phyloP scores from a whole-genome alignment of 495 filamentous ascomycete species.

The Aspergillus incahuasiensis region DNA sequence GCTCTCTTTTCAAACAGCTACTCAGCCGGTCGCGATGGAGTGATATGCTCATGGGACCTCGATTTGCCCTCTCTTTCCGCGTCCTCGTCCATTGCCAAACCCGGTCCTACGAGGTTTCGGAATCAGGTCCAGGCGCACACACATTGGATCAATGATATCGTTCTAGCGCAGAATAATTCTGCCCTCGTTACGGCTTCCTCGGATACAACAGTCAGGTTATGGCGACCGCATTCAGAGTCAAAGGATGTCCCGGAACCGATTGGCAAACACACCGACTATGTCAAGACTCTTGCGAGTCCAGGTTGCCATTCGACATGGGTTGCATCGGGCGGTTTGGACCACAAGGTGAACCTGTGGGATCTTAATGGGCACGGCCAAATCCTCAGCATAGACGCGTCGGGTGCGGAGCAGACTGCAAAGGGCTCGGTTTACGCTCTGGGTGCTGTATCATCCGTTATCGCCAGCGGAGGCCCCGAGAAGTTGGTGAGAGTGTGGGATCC shows the following conservation, averaged over 20 bases:
- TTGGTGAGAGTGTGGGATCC: conserved; percentile 93
- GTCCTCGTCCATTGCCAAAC: conserved; percentile 27
- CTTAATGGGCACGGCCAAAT: conserved; percentile 79
- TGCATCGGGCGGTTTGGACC: conserved; percentile 91
- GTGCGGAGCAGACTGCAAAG: conserved; percentile 76
- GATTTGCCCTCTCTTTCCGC: conserved; percentile 45
- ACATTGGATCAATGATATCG: conserved; percentile 97
- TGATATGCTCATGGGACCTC: conserved; percentile 93
- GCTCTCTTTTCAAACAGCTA: conserved; percentile 55
- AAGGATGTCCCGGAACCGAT: conserved; percentile 69
- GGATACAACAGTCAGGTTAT: conserved; percentile 89
- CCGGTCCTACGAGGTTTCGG: conserved; percentile 61
- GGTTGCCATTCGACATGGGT: conserved; percentile 73
- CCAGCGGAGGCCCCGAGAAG: conserved; percentile 91
- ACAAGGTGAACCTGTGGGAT: conserved; percentile 91
- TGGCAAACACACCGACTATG: conserved; percentile 92
- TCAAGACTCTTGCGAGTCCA: conserved; percentile 86
- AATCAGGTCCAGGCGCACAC: conserved; percentile 95
- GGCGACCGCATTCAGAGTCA: conserved; percentile 78
- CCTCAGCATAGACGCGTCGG: conserved; percentile 77
- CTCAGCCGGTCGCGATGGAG: conserved; percentile 90
- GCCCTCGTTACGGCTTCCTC: conserved; percentile 92
- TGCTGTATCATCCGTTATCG: conserved; percentile 69
- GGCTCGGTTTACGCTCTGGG: conserved; percentile 90
- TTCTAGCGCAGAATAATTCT: conserved; percentile 74